Conservation (phyloP, 208 protist genomes). For the Acanthamoeba healyi region DNA sequence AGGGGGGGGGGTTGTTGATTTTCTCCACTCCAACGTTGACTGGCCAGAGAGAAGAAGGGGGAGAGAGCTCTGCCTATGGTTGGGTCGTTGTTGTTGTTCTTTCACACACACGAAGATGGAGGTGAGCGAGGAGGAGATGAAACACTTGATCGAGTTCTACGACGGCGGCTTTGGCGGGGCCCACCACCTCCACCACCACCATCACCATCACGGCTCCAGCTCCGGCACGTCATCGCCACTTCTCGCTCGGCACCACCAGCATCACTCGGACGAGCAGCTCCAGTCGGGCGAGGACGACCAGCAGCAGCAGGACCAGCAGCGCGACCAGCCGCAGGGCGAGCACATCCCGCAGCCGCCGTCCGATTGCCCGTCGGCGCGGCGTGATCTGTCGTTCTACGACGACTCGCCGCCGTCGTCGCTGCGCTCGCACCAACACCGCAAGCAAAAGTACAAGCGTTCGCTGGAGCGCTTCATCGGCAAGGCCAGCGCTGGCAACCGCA, state of each 20-base stretch:
- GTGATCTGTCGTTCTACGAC: slow-evolving; percentile 43
- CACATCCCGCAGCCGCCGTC: neutral
- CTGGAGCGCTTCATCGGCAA: slow-evolving; percentile 35
- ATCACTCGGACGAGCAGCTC: neutral
- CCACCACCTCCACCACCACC: neutral
- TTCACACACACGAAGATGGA: too few relatives aligned
- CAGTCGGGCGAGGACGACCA: neutral
- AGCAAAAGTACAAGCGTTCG: slow-evolving; percentile 48
- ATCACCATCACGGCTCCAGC: neutral
- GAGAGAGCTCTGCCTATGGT: too few relatives aligned
- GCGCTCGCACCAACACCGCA: neutral
- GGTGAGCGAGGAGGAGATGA: slow-evolving; percentile 26
- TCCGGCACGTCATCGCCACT: too few relatives aligned
- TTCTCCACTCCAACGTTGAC: too few relatives aligned
- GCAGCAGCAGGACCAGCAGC: too few relatives aligned
- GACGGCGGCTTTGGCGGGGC: neutral
- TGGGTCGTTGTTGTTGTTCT: too few relatives aligned
- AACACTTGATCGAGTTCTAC: neutral
- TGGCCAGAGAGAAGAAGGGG: too few relatives aligned
- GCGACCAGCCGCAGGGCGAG: too few relatives aligned
- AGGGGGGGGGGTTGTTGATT: too few relatives aligned
- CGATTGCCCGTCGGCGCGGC: neutral
- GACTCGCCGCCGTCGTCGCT: slow-evolving; percentile 46
- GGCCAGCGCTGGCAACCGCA: neutral
- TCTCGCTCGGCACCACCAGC: neutral